Evolutionary conservation across 2,329 filamentous ascomycete genomes (phyloP), one percentile per base, ranked within the genome.

Genomic region (Paraphoma sp.): DNA sequence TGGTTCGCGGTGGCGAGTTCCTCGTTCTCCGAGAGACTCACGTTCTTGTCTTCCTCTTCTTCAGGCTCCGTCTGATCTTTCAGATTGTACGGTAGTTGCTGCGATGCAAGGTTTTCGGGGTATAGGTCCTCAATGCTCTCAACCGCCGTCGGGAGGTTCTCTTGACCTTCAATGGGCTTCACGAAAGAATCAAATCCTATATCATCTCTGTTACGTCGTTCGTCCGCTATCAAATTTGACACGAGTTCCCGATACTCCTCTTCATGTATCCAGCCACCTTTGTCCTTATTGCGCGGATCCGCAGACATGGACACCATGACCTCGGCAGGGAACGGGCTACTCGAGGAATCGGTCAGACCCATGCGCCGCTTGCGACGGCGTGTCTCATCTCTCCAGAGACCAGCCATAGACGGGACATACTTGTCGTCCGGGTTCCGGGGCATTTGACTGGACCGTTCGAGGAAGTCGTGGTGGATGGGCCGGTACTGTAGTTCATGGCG

Each of bases 221-320:
- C 93, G 23, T 89, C 82, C 1, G 78, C 72, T 8, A 91, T 85
- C 23, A 96, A 81, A 28, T 84, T 79, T 30, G 80, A 76, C 1
- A 96, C 80, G 64, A 90, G 83, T 43, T 87, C 80, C 31, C 86
- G 82, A 69, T 89, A 94, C 69, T 97, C 93, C 45, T 92, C 88
- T 73, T 98, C 94, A 64, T 97, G 93, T 53, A 97, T 89, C 94
- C 95, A 99, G 0, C 87, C 89, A n/a, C 87, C 86, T n/a, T 86
- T 82, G 40, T 88, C 84, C 2, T 87, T 86, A 57, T 91, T 84
- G 51, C 93, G 85, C 31, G 87, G 82, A 74, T 95, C 90, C 6
- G 92, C 92, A 40, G 93, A 96, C 88, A 98, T 96, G 2, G 92
- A 92, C 3, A 96, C 85, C 55, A 98, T 79, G 4, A 87, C 92